phyloP scores from a whole-genome alignment of 768 basidiomycete genomes.

The Paxillus involutus region DNA sequence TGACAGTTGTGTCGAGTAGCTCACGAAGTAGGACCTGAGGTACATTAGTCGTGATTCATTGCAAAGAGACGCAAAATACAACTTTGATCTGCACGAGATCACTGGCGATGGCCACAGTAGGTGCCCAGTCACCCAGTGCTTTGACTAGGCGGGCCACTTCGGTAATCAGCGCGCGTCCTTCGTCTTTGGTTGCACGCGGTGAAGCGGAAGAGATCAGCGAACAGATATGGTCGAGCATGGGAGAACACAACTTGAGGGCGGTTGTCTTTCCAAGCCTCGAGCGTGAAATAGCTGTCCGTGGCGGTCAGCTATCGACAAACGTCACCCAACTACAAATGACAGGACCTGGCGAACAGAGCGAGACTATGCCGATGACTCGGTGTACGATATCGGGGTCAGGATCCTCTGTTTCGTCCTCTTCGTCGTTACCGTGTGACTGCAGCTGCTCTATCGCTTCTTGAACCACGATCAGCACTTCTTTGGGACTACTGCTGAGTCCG shows the following conservation, averaged over 20 bases:
- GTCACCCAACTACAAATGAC: background rate
- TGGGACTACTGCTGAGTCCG: conserved; percentile 32
- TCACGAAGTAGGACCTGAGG: conserved; percentile 27
- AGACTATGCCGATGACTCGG: conserved; percentile 13
- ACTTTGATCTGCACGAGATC: conserved; percentile 21
- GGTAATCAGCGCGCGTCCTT: conserved; percentile 20
- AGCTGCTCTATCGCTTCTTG: conserved; percentile 40
- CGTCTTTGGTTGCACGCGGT: conserved; percentile 5
- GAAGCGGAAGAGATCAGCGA: conserved; percentile 17
- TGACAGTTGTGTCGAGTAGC: conserved; percentile 38
- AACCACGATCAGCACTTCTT: conserved; percentile 41
- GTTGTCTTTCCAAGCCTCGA: conserved; percentile 24
- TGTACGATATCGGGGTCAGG: conserved; percentile 8
- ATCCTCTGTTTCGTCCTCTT: conserved; percentile 17
- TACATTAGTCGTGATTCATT: background rate
- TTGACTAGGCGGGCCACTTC: conserved; percentile 18
- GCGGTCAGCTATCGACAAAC: background rate
- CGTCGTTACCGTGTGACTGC: conserved; percentile 9
- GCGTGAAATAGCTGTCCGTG: conserved; percentile 22
- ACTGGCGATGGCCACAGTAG: background rate
- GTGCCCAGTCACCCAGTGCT: conserved; percentile 17
- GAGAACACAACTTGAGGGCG: conserved; percentile 18
- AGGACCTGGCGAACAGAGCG: conserved; percentile 24
- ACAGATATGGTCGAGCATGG: conserved; percentile 15
- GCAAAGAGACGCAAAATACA: background rate